Percentiles rank a stretch among this genome's conserved stretches.
Evolutionary conservation across 1,284 basidiomycete species (phyloP).

Genomic region (Flammula alnicola): DNA sequence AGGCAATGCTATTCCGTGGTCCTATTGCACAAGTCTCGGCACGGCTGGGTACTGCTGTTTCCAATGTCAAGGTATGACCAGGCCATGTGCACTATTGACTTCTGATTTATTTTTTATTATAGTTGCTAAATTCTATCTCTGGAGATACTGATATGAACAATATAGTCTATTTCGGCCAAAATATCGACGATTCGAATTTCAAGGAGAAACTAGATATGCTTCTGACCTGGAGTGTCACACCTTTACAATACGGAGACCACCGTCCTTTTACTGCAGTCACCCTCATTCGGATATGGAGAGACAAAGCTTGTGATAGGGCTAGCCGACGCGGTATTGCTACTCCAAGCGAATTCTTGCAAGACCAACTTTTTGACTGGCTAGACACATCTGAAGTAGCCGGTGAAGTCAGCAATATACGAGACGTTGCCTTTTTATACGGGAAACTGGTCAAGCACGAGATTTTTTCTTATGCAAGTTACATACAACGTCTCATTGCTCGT

Average conservation of each 20-base stretch:
- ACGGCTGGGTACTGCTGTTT: conserved; percentile 64
- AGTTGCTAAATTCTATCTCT: conserved; percentile 85
- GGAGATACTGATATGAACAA: conserved; percentile 68
- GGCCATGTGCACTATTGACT: too few species aligned
- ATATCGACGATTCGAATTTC: conserved; percentile 51
- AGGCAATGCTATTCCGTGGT: conserved; percentile 77
- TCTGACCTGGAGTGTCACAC: conserved; percentile 87
- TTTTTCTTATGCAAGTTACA: conserved; percentile 85
- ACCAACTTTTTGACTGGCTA: conserved; percentile 85
- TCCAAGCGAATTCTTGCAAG: conserved; percentile 67
- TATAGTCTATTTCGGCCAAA: conserved; percentile 64
- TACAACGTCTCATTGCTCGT: conserved; percentile 84
- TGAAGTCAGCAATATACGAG: conserved; percentile 59
- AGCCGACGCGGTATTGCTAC: conserved; percentile 58
- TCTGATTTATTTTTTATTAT: conserved; percentile 3
- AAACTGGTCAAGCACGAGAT: conserved; percentile 77
- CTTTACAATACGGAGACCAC: conserved; percentile 84
- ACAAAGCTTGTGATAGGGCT: conserved; percentile 63
- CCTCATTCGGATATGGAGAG: conserved; percentile 74
- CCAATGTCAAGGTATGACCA: conserved; percentile 76
- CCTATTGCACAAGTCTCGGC: conserved; percentile 63
- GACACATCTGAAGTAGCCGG: conserved; percentile 69
- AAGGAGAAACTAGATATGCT: conserved; percentile 79
- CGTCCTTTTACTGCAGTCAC: conserved; percentile 83
- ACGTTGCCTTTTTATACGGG: conserved; percentile 77